Evolutionary conservation across 805 yeast genomes (phyloP).

Genomic region (Spathaspora girioi): DNA sequence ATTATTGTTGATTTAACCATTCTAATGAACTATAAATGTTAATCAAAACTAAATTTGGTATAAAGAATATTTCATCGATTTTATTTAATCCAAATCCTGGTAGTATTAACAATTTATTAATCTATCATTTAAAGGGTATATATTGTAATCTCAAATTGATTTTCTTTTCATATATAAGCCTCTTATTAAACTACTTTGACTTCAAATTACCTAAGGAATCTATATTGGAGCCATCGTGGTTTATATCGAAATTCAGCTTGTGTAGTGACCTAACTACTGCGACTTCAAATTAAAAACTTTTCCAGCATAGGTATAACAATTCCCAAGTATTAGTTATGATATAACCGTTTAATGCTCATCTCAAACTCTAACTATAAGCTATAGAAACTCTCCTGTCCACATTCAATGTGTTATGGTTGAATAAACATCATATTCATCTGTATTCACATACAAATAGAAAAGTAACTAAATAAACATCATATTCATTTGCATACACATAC

Average conservation of each 20-base stretch:
- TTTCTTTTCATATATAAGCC: conserved; percentile 27
- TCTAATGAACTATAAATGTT: conserved; percentile 30
- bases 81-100: conserved; percentile 33
- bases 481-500: background rate
- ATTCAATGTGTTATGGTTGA: too few relatives aligned
- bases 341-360: too few relatives aligned
- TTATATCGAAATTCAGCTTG: conserved; percentile 15
- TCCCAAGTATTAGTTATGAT: too few relatives aligned
- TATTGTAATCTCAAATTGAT: conserved; percentile 35
- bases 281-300: too few relatives aligned
- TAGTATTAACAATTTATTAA: conserved; percentile 27
- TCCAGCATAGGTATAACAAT: too few relatives aligned
- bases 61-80: conserved; percentile 37
- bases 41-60: conserved; percentile 31
- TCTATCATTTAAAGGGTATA: conserved; percentile 15
- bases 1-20: conserved; percentile 28
- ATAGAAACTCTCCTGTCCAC: too few relatives aligned
- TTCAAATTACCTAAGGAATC: conserved; percentile 8
- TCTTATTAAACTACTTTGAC: conserved; percentile 20
- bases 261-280: too few relatives aligned
- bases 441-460: background rate
- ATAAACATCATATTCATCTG: too few relatives aligned
- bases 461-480: background rate
- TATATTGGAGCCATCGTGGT: conserved; percentile 22
- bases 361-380: too few relatives aligned